phyloP scores from a whole-genome alignment of 345 rosid genomes.

The Murraya koenigii region DNA sequence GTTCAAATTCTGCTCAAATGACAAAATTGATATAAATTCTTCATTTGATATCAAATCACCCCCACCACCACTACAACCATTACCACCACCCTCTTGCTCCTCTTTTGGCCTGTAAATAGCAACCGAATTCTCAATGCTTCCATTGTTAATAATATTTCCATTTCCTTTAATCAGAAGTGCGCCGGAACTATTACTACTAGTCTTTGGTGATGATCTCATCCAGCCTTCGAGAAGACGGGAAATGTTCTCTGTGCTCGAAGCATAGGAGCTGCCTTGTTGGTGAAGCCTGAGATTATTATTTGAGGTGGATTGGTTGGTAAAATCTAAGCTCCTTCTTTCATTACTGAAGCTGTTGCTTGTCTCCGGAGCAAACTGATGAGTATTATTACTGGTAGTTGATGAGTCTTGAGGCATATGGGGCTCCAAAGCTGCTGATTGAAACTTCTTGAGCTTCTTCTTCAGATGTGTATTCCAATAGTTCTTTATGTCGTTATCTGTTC shows the following conservation, averaged over 20 bases:
- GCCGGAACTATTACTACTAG: not conserved
- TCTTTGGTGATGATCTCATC: slow-evolving; percentile 74
- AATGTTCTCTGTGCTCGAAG: slow-evolving; percentile 92
- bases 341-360: slow-evolving; percentile 6
- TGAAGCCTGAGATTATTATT: slow-evolving; percentile 6
- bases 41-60: slow-evolving; percentile 43
- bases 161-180: not conserved
- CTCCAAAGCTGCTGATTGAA: slow-evolving; percentile 40
- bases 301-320: slow-evolving; percentile 22
- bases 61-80: slow-evolving; percentile 24
- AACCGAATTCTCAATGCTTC: slow-evolving; percentile 16
- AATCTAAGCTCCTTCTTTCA: slow-evolving; percentile 29
- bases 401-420: slow-evolving; percentile 26
- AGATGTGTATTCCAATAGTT: slow-evolving; percentile 99
- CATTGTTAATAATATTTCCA: not conserved
- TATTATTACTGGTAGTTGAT: slow-evolving; percentile 12
- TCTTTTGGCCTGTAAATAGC: slow-evolving; percentile 30
- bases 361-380: slow-evolving; percentile 18
- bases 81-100: slow-evolving; percentile 39
- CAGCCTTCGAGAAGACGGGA: slow-evolving; percentile 86
- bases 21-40: slow-evolving; percentile 57
- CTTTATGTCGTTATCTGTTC: slow-evolving; percentile 96
- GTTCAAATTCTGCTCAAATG: slow-evolving; percentile 46
- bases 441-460: slow-evolving; percentile 91
- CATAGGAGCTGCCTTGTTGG: slow-evolving; percentile 46